phyloP scores from a whole-genome alignment of 179 eudicot species.

The Actinidia chinensis region DNA sequence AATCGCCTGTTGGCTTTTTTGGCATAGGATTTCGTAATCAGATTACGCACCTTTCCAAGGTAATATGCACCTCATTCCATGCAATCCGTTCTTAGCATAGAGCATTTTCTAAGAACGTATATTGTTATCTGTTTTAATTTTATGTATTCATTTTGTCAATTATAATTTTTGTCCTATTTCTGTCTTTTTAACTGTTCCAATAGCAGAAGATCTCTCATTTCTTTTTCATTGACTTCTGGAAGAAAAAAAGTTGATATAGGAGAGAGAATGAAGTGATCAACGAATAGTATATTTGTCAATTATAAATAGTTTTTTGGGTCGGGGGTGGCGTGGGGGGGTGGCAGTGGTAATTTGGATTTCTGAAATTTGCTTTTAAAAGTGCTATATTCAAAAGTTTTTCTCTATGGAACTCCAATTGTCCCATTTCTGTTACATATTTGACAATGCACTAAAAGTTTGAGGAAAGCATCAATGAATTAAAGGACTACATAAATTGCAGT shows the following conservation, averaged over 20 bases:
- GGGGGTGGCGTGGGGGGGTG: not conserved
- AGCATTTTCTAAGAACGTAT: slow-evolving; percentile 15
- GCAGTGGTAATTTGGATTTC: not conserved
- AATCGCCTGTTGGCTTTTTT: slow-evolving; percentile 61
- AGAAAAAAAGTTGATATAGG: not conserved
- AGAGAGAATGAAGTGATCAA: not conserved
- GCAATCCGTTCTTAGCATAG: not conserved
- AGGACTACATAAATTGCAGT: not conserved
- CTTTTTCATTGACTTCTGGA: not conserved
- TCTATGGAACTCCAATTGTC: not conserved
- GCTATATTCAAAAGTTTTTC: not conserved
- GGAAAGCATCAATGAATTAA: not conserved
- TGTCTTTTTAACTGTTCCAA: not conserved
- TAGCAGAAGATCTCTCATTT: too few species aligned
- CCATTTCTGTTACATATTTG: not conserved
- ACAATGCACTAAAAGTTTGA: not conserved
- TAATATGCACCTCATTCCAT: not conserved
- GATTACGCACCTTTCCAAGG: slow-evolving; percentile 46
- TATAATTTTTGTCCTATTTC: not conserved
- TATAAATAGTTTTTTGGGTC: not conserved
- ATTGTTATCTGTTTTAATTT: slow-evolving; percentile 18
- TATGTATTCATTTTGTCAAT: not conserved
- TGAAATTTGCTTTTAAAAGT: not conserved
- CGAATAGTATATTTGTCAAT: not conserved
- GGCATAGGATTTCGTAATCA: slow-evolving; percentile 74